Percentiles rank a stretch among this genome's conserved stretches.
Conservation (phyloP, 805 yeast species). For the Metschnikowia noctiluminum region DNA sequence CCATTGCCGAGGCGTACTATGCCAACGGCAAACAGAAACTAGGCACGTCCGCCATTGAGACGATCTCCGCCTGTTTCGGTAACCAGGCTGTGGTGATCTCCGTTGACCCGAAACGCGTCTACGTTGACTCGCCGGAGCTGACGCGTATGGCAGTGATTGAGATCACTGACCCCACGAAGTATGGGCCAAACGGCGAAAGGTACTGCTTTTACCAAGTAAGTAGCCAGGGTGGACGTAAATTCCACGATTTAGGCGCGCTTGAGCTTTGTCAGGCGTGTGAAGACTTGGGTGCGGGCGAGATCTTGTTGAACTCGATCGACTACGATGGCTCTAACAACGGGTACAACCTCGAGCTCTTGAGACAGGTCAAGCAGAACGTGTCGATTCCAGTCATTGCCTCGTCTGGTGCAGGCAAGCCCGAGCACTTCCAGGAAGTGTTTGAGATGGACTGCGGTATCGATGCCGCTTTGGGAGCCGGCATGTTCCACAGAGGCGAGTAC, state of each 20-base stretch:
- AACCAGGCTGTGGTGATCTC: constrained; percentile 97
- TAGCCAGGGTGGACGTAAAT: constrained; percentile 92
- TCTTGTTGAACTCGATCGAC: constrained; percentile 89
- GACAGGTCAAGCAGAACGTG: constrained; percentile 73
- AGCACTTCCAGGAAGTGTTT: constrained; percentile 87
- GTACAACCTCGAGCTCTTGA: constrained; percentile 79
- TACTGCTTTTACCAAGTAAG: constrained; percentile 95
- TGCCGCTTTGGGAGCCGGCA: constrained; percentile 98
- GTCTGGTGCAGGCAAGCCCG: constrained; percentile 94
- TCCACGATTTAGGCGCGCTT: constrained; percentile 80
- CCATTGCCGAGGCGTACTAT: constrained; percentile 82
- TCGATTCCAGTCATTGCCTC: constrained; percentile 94
- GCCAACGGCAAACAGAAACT: constrained; percentile 51
- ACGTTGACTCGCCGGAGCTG: constrained; percentile 58
- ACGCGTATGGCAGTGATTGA: constrained; percentile 62
- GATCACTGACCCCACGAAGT: constrained; percentile 46
- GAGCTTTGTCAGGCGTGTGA: constrained; percentile 89
- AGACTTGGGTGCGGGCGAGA: constrained; percentile 94
- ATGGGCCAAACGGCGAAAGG: constrained; percentile 84
- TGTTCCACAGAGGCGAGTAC: constrained; percentile 95
- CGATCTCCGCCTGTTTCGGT: constrained; percentile 89
- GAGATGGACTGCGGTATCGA: constrained; percentile 70
- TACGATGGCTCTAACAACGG: constrained; percentile 97
- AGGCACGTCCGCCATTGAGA: constrained; percentile 88
- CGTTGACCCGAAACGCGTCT: constrained; percentile 93